phyloP scores from a whole-genome alignment of 768 basidiomycete genomes.

The Leccinum obscurum region DNA sequence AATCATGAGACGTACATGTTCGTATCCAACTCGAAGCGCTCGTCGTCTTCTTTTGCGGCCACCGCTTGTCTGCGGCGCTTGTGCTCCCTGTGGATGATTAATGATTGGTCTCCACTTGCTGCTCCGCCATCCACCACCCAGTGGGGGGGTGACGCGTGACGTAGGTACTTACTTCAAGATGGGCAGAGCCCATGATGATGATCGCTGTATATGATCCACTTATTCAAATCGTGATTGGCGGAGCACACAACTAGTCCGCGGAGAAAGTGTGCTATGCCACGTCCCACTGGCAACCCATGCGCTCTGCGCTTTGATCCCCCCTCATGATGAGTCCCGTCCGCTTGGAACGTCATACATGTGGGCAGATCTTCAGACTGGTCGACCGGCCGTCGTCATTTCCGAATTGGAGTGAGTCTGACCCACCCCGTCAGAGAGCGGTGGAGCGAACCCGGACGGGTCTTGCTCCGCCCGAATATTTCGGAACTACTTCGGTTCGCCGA shows the following conservation, averaged over 20 bases:
- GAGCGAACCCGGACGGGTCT: background rate
- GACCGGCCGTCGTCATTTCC: slow-evolving; percentile 1
- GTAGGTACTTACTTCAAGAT: background rate
- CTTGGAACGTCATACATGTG: background rate
- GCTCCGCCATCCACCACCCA: background rate
- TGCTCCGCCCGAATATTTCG: background rate
- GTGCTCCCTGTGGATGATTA: background rate
- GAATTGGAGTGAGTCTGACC: background rate
- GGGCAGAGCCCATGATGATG: background rate
- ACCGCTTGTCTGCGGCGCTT: background rate
- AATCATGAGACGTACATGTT: background rate
- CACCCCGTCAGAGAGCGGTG: background rate
- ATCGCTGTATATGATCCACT: background rate
- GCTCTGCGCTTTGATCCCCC: background rate
- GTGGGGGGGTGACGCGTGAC: background rate
- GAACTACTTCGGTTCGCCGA: background rate
- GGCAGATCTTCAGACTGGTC: background rate
- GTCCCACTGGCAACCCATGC: background rate
- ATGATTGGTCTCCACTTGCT: background rate
- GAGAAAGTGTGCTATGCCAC: background rate
- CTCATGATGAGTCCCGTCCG: background rate
- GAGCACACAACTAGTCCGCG: slow-evolving; percentile 1
- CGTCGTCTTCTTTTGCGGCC: background rate
- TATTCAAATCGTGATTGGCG: background rate
- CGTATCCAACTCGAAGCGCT: background rate